phyloP scores from a whole-genome alignment of 306 rosid species.

The Trifolium dubium region DNA sequence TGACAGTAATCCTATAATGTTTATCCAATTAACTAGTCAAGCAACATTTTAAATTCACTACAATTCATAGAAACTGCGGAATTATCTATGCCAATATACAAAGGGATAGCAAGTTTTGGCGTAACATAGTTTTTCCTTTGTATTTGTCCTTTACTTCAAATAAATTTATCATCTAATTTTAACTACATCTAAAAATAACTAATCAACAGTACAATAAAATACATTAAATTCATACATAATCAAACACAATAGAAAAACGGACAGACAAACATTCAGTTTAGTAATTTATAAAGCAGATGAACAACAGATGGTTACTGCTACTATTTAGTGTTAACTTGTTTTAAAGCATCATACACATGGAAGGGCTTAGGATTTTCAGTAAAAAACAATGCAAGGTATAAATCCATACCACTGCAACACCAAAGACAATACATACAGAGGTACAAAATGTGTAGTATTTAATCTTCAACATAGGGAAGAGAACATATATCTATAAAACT shows the following conservation, averaged over 20 bases:
- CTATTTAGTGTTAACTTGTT: background rate
- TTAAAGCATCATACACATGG: background rate
- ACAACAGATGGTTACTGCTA: no score
- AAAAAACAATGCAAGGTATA: slow-evolving; percentile 15
- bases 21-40: slow-evolving; percentile 24
- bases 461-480: slow-evolving; percentile 6
- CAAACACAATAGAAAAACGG: no score
- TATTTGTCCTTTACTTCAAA: no score
- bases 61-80: background rate
- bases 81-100: no score
- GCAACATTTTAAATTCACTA: slow-evolving; percentile 1
- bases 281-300: no score
- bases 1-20: background rate
- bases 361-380: slow-evolving; percentile 6
- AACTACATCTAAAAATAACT: no score
- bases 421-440: slow-evolving; percentile 22
- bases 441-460: slow-evolving; percentile 19
- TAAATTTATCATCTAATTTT: no score
- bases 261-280: no score
- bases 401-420: background rate
- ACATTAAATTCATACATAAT: no score
- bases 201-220: no score
- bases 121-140: no score
- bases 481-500: background rate
- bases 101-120: no score